Conservation (phyloP, 2,329 filamentous ascomycete species). For the Fusarium sp. region DNA sequence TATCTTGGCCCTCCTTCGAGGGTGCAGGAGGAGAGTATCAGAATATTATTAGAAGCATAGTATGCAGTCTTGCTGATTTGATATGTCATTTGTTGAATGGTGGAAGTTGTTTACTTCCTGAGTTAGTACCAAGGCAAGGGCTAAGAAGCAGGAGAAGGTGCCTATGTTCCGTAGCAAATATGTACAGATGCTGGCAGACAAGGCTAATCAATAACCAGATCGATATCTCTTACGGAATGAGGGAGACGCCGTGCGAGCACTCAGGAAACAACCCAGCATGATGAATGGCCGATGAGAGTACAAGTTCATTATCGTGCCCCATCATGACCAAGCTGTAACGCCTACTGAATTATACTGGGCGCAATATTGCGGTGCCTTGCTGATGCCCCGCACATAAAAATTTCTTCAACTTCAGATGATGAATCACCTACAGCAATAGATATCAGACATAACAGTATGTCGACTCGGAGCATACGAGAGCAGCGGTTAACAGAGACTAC, state of each 20-base stretch:
- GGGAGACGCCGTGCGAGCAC: slow-evolving; percentile 17
- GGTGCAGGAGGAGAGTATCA: slow-evolving; percentile 10
- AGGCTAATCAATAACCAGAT: slow-evolving; percentile 3
- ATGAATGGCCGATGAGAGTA: slow-evolving; percentile 22
- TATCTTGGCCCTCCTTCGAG: background rate
- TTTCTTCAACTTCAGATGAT: background rate
- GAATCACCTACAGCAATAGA: background rate
- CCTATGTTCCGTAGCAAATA: background rate
- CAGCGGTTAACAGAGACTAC: background rate
- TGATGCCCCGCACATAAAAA: slow-evolving; percentile 16
- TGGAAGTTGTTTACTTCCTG: background rate
- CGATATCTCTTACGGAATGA: slow-evolving; percentile 12
- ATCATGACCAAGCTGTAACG: slow-evolving; percentile 21
- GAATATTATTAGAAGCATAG: background rate
- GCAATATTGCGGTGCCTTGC: slow-evolving; percentile 33
- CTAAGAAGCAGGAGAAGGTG: background rate
- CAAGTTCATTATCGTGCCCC: slow-evolving; percentile 7
- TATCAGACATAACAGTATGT: background rate
- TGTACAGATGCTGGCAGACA: background rate
- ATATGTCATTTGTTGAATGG: background rate
- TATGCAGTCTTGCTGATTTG: slow-evolving; percentile 1
- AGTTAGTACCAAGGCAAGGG: background rate
- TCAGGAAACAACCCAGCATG: slow-evolving; percentile 1
- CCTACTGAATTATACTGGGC: slow-evolving; percentile 16
- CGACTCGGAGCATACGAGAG: background rate